Evolutionary conservation across 306 rosid genomes (phyloP).

Genomic region (Oemleria cerasiformis): DNA sequence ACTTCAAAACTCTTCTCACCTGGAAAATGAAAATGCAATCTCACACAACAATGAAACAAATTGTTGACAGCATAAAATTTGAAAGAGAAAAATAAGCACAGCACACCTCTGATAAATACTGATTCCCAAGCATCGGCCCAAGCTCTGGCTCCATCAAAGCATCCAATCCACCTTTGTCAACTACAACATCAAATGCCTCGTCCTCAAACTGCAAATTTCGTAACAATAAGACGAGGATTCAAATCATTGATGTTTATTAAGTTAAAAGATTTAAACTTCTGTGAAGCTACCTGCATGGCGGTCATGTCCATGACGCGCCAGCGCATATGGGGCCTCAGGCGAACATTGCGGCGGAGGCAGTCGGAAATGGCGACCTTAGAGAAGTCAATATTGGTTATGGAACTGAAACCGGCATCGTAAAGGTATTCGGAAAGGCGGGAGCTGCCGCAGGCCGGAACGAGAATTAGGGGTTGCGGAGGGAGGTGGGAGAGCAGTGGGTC

Average conservation of each 20-base stretch:
- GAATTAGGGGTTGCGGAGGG: constrained; percentile 39
- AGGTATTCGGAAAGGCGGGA: constrained; percentile 88
- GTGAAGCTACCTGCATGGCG: constrained; percentile 56
- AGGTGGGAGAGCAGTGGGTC: constrained; percentile 57
- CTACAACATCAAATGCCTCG: constrained; percentile 48
- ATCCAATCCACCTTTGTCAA: constrained; percentile 97
- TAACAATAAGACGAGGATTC: background rate
- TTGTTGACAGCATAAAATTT: background rate
- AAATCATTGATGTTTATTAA: background rate
- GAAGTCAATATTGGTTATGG: constrained; percentile 77
- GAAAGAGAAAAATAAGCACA: background rate
- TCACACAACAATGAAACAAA: constrained; percentile 14
- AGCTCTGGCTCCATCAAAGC: constrained; percentile 94
- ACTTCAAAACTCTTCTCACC: constrained; percentile 79
- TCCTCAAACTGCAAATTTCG: constrained; percentile 48
- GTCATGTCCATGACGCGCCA: constrained; percentile 99
- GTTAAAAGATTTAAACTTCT: background rate
- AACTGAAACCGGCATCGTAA: constrained; percentile 64
- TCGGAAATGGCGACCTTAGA: constrained; percentile 83
- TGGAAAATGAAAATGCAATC: constrained; percentile 29
- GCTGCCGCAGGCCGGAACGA: constrained; percentile 87
- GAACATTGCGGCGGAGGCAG: constrained; percentile 88
- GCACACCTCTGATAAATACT: constrained; percentile 72
- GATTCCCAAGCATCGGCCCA: constrained; percentile 75
- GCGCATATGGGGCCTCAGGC: constrained; percentile 77